Percentiles rank a stretch among this genome's conserved stretches.
Conservation (phyloP, 306 rosid genomes). For the Oemleria cerasiformis region DNA sequence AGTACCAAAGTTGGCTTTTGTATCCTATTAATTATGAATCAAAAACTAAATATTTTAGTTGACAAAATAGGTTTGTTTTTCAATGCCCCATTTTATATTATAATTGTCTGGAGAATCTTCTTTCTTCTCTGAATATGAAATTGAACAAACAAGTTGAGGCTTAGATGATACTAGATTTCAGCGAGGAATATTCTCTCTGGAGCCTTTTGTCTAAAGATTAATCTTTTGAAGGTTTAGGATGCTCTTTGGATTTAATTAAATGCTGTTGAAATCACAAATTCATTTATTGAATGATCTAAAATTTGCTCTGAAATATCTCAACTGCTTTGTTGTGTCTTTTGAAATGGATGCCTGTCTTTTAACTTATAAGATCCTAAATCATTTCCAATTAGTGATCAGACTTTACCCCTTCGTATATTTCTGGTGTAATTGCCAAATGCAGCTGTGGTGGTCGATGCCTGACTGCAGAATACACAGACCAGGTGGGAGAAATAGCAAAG, state of each 20-base stretch:
- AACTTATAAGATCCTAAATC: background rate
- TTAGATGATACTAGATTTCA: background rate
- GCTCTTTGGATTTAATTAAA: background rate
- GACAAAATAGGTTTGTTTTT: background rate
- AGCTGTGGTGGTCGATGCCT: constrained; percentile 92
- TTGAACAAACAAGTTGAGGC: background rate
- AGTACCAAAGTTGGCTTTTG: background rate
- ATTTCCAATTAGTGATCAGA: background rate
- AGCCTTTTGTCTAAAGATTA: too few relatives aligned
- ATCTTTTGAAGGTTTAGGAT: too few relatives aligned
- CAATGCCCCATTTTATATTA: background rate
- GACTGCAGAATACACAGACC: constrained; percentile 74
- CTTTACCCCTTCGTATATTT: background rate
- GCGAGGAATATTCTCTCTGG: background rate
- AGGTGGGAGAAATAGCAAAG: constrained; percentile 83
- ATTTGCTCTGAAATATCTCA: too few relatives aligned
- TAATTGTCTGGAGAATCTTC: background rate
- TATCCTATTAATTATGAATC: background rate
- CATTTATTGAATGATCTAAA: background rate
- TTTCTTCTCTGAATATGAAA: background rate
- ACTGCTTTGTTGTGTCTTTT: too few relatives aligned
- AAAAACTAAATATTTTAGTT: background rate
- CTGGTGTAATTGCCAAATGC: constrained; percentile 30
- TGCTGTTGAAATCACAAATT: too few relatives aligned
- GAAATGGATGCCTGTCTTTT: background rate